Evolutionary conservation across 495 filamentous ascomycete species (phyloP), one percentile per base, ranked within the genome.

Genomic region (Mycothermus thermophilus): DNA sequence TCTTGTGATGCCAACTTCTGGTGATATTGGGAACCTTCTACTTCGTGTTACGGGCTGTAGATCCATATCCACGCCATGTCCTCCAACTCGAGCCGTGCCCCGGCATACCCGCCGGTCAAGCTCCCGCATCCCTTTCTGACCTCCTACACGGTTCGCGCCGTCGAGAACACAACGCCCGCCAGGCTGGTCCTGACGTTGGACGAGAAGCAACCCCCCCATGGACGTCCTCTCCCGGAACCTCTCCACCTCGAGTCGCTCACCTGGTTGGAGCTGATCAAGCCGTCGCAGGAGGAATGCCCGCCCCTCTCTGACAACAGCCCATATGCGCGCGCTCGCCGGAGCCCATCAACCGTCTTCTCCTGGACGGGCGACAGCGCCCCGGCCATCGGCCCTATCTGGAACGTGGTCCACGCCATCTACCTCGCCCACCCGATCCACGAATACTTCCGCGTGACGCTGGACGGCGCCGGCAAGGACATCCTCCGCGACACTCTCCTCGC

Each of bases 341-440:
- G 50, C 2, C 58, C 58, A 1, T 47, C 44, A 42, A 54, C 54
- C 27, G 35, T 38, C 15, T 40, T 58, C 30, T 32, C 40, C 28
- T 62, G 58, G 58, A 45, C 54, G 5, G 46, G 32, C 23, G 32
- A 29, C 8, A 29, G 37, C 14, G 34, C 59, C 0, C 72, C 73
- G 6, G 59, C 69, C 0, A 41, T 69, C 15, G 70, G 54, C 1
- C 69, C 75, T 34, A 57, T 74, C 21, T 77, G 73, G 73, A 64
- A 71, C 18, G 51, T 67, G 12, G 44, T 74, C 8, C 72, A 77
- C 43, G 64, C 71, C 8, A 58, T 69, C 15, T 70, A 67, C 47
- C 62, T 71, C 8, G 49, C 66, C 2, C 57, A 68, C 16, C 69
- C 68, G 0, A 52, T 59, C 12, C 43, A 57, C 16, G 73, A 77